These are phyloP conservation scores for Brassica juncea DNA, from an alignment of 345 rosid species.

Conservation along the genomic window DNA sequence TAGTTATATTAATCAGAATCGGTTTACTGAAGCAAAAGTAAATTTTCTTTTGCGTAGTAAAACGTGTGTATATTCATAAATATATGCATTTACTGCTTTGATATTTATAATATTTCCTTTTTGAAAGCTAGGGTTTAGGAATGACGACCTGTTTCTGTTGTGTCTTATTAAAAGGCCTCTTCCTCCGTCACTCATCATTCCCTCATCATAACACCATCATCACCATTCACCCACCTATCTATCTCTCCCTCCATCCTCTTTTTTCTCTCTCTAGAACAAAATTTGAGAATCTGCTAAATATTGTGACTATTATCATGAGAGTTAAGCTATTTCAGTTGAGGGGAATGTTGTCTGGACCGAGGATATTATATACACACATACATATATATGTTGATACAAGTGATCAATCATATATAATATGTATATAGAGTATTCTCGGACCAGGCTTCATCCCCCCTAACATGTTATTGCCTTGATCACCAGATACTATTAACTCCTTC, in stretches of 20 bases:
- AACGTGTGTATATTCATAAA: slow-evolving; percentile 18
- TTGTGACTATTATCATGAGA: slow-evolving; percentile 28
- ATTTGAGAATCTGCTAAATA: slow-evolving; percentile 21
- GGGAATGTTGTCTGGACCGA: slow-evolving; percentile 70
- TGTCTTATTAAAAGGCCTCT: slow-evolving; percentile 38
- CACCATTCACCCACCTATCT: slow-evolving; percentile 36
- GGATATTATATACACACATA: slow-evolving; percentile 28
- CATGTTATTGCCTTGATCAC: slow-evolving; percentile 36
- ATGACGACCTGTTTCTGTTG: slow-evolving; percentile 23
- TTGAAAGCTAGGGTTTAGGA: slow-evolving; percentile 36
- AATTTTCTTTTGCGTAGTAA: background rate
- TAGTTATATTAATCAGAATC: background rate
- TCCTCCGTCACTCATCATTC: slow-evolving; percentile 44
- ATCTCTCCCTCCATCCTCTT: background rate
- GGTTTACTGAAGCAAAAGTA: background rate
- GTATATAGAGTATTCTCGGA: slow-evolving; percentile 51
- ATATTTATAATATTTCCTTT: background rate
- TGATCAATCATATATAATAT: background rate
- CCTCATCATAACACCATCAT: slow-evolving; percentile 48
- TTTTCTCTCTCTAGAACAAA: slow-evolving; percentile 35
- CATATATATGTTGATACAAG: slow-evolving; percentile 4
- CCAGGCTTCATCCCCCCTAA: slow-evolving; percentile 95
- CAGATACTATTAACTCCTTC: background rate
- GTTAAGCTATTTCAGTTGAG: slow-evolving; percentile 53
- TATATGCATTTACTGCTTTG: slow-evolving; percentile 14